Evolutionary conservation across 345 rosid species (phyloP), one percentile per base, ranked within the genome.

Genomic region (Salix viminalis): DNA sequence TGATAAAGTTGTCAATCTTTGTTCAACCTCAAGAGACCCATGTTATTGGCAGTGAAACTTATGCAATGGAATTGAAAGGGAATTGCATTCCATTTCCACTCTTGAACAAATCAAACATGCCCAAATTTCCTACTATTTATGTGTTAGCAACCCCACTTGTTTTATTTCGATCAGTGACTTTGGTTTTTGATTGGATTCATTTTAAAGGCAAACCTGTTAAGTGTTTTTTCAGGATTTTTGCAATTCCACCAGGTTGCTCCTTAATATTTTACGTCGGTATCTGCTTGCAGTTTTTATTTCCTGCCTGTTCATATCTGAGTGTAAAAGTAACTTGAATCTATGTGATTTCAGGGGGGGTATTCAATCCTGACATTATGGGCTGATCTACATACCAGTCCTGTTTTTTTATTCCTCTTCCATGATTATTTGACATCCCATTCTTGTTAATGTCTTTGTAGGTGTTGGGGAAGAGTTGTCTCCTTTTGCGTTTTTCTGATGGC

Each of bases 381-480:
- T 48, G 16, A 3, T 46, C 16, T 2, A 10, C 42, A 19, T 64
- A 16, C 68, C 6, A 8, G 36, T 32, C 32, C 16, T 30, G 41
- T 19, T 46, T 23, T 70, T 30, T 19, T 34, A 16, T 9, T 5
- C 18, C 4, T 18, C 46, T 15, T 12, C 9, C 1, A 9, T 75
- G 69, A 36, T 3, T 36, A 7, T 37, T 65, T 41, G 61, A 12
- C 32, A 48, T 69, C 5, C 44, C 30, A 32, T 56, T 72, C 64
- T 18, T 34, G 69, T 72, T 24, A 60, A 50, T 68, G 65, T 32
- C 65, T 56, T 86, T 60, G 77, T 89, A 93, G 97, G 97, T 81
- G 97, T 91, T 91, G 79, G 97, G 97, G 8, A 93, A 93, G 83
- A 93, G 94, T 88, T 93, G 97, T 79, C 88, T 93, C 77, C 84